These are phyloP conservation scores for Lactarius pseudohatsudake DNA, from an alignment of 768 basidiomycete species.

Conservation along the genomic window DNA sequence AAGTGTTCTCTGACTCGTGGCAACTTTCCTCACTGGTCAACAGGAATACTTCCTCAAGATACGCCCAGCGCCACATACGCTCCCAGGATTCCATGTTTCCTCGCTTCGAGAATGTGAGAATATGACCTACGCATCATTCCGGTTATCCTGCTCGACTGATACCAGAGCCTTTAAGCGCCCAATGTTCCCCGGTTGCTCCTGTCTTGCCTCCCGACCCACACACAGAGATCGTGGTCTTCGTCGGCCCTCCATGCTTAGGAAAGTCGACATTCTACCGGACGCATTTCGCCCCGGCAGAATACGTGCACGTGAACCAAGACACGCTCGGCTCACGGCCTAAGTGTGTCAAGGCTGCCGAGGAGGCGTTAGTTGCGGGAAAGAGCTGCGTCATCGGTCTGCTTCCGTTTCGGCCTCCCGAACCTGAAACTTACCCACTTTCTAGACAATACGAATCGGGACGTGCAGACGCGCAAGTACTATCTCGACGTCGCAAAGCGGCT, in stretches of 20 bases:
- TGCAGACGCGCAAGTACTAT: slow-evolving; percentile 66
- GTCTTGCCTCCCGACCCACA: slow-evolving; percentile 10
- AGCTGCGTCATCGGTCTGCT: slow-evolving; percentile 75
- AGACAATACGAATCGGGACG: slow-evolving; percentile 94
- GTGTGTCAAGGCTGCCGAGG: slow-evolving; percentile 66
- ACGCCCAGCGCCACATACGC: slow-evolving; percentile 43
- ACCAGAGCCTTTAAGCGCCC: slow-evolving; percentile 47
- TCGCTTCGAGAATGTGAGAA: slow-evolving; percentile 36
- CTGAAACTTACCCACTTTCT: neutral
- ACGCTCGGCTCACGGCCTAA: slow-evolving; percentile 69
- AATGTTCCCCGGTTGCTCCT: slow-evolving; percentile 43
- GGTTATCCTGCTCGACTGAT: slow-evolving; percentile 42
- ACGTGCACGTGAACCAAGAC: slow-evolving; percentile 88
- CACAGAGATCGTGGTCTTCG: slow-evolving; percentile 57
- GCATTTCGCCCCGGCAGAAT: slow-evolving; percentile 66
- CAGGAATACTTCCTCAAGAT: slow-evolving; percentile 79
- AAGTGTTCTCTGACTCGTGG: slow-evolving; percentile 15
- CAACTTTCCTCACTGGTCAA: neutral
- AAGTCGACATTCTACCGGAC: slow-evolving; percentile 78
- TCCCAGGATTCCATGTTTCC: slow-evolving; percentile 71
- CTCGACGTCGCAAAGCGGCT: slow-evolving; percentile 61
- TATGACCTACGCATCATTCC: neutral
- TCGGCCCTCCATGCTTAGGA: slow-evolving; percentile 65
- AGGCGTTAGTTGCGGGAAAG: slow-evolving; percentile 51
- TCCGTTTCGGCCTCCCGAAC: neutral